Conservation (phyloP, 192 early-diverging fungal species). For the Coemansia sp. region DNA sequence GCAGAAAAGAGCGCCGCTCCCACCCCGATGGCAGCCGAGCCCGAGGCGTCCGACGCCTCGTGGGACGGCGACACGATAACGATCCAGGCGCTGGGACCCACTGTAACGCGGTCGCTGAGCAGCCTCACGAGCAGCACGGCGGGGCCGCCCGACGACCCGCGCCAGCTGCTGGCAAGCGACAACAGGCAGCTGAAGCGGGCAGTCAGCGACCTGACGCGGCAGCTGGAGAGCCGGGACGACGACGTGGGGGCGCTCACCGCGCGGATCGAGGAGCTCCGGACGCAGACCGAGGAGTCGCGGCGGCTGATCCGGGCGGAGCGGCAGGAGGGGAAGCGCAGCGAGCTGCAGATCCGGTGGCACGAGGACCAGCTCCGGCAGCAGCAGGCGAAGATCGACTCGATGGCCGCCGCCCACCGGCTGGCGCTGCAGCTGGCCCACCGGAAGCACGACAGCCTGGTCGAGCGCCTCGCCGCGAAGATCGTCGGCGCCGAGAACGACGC, state of each 20-base stretch:
- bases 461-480: constrained; percentile 17
- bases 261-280: constrained; percentile 14
- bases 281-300: constrained; percentile 15
- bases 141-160: not conserved
- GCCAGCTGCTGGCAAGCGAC: constrained; percentile 2
- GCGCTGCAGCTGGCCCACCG: constrained; percentile 21
- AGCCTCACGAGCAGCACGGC: constrained; percentile 4
- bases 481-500: constrained; percentile 17
- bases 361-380: constrained; percentile 26
- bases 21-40: not conserved
- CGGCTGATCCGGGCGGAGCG: constrained; percentile 18
- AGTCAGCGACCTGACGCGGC: constrained; percentile 24
- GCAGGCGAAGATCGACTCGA: constrained; percentile 10
- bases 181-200: constrained; percentile 34
- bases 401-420: constrained; percentile 10
- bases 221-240: constrained; percentile 27
- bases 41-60: constrained; percentile 5
- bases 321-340: constrained; percentile 10
- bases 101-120: constrained; percentile 2
- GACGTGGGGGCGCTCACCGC: constrained; percentile 20
- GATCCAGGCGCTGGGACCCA: constrained; percentile 15
- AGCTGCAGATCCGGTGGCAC: constrained; percentile 20
- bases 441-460: constrained; percentile 17
- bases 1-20: not conserved
- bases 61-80: constrained; percentile 32